These are phyloP conservation scores for Escovopsis weberi DNA, from an alignment of 2,329 filamentous ascomycete genomes.

Conservation along the genomic window DNA sequence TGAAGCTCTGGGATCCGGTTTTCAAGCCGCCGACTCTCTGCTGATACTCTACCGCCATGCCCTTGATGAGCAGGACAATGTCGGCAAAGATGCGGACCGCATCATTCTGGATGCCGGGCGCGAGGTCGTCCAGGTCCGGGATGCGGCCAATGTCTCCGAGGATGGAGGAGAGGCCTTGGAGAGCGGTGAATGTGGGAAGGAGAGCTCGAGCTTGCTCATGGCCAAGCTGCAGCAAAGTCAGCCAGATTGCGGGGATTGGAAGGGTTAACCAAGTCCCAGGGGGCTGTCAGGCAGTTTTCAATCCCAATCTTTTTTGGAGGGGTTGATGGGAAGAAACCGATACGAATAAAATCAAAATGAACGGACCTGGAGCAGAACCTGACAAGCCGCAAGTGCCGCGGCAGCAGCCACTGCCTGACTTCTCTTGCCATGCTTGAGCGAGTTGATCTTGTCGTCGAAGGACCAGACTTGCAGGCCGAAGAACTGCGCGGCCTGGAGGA, in stretches of 20 bases:
- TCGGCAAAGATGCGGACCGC: conserved; percentile 21
- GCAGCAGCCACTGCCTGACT: conserved; percentile 8
- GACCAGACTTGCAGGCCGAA: conserved; percentile 25
- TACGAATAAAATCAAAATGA: too few species aligned
- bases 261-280: too few species aligned
- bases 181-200: conserved; percentile 22
- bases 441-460: conserved; percentile 20
- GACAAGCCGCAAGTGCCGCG: conserved; percentile 23
- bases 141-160: conserved; percentile 22
- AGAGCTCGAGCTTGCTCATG: conserved; percentile 23
- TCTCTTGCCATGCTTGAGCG: conserved; percentile 9
- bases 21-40: conserved; percentile 19
- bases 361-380: conserved; percentile 23
- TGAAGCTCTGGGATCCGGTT: conserved; percentile 10
- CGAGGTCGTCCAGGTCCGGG: conserved; percentile 19
- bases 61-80: conserved; percentile 20
- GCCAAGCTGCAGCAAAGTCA: conserved; percentile 17
- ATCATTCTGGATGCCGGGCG: conserved; percentile 16
- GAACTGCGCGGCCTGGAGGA: conserved; percentile 25
- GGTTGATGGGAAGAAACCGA: too few species aligned
- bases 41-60: conserved; percentile 21
- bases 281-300: too few species aligned
- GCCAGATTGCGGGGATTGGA: not conserved
- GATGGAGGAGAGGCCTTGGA: conserved; percentile 24
- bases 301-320: too few species aligned